Base-by-base conservation (phyloP, 2,329 filamentous ascomycete species). In the Fusarium chaquense region DNA sequence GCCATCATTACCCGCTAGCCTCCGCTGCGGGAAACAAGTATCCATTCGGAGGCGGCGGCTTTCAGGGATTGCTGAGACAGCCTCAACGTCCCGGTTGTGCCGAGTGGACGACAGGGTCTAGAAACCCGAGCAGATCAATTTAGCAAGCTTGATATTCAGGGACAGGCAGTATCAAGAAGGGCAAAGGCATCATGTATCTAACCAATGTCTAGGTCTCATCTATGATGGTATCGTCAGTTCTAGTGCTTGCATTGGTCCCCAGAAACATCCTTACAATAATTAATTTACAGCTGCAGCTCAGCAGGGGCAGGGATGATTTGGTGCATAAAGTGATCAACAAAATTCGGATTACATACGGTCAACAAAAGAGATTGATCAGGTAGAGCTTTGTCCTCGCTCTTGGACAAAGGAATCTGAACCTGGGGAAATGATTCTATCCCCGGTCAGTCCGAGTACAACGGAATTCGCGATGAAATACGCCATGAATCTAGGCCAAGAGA, bases 1-100 rank as follows among this genome's bases (percentile, higher is more conserved):
- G 50, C 22, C 30, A 32, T 45, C 22, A 36, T 20, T 63, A 47
- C 32, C 62, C 54, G 46, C 54, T 65, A 65, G 62, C 43, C 46
- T 65, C 47, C 52, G 47, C 26, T 32, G 35, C 41, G 43, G 62
- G 30, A 49, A 38, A 54, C 41, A 35, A 36, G 26, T 28, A 50
- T 40, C 49, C 49, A 28, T 51, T 38, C 45, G 24, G 60, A 64
- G 60, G 50, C 62, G 50, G 36, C 38, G 28, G 54, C 47, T 40
- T 35, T 38, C 61, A 65, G 55, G 62, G 55, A 38, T 53, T 24
- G 16, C 45, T 35, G 47, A 47, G 38, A 50, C 33, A 53, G 41
- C 56, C 59, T 59, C 36, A 30, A 66, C 32, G 32, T 45, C 33
- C 62, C 47, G 43, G 44, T 51, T 40, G 18, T 45, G 26, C 47